Base-by-base conservation (phyloP, 164 flowering plant genomes). In the Vitis rupestris region DNA sequence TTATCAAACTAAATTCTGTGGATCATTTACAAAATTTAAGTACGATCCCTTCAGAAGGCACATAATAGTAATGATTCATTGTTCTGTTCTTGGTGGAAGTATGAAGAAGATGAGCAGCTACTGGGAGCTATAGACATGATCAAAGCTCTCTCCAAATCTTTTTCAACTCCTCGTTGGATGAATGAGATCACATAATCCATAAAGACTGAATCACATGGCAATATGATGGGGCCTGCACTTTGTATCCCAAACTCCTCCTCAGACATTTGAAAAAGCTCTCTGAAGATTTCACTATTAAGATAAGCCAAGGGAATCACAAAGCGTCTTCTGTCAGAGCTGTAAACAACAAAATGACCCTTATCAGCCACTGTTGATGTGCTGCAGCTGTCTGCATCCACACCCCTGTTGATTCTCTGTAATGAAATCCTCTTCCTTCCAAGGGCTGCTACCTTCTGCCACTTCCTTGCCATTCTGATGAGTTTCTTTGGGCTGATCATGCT, bases 401-500 rank as follows among this genome's bases (percentile, higher is more conserved):
- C 44, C 27, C 55, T 12, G 2, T 62, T 13, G 15, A 8, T 16
- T 23, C 54, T 64, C 10, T n/a, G 54, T 13, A 16, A 8, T 12
- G 54, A 10, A 16, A 50, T 48, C 8, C 53, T 50, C 17, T 37
- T 64, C 17, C 54, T 64, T n/a, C 30, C 11, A 0, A 12, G 9
- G 8, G 67, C 53, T 0, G 67, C 67, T 9, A 50, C 14, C 29
- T 50, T 64, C 16, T 64, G 53, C 67, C 67, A 64, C 7, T 64
- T 50, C 54, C 54, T 64, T 49, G 64, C 64, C 48, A 61, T 61
- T 13, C 5, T 10, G 16, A 30, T 61, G 47, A 61, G 64, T 31
- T 61, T 23, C 47, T 61, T 61, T 10, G 15, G 11, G 3, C 64
- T 61, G 37, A 73, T 17, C 77, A 77, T 73, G 65, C 9, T 63